Evolutionary conservation across 2,329 filamentous ascomycete genomes (phyloP), one percentile per base, ranked within the genome.

Genomic region (Colletotrichum incanum): DNA sequence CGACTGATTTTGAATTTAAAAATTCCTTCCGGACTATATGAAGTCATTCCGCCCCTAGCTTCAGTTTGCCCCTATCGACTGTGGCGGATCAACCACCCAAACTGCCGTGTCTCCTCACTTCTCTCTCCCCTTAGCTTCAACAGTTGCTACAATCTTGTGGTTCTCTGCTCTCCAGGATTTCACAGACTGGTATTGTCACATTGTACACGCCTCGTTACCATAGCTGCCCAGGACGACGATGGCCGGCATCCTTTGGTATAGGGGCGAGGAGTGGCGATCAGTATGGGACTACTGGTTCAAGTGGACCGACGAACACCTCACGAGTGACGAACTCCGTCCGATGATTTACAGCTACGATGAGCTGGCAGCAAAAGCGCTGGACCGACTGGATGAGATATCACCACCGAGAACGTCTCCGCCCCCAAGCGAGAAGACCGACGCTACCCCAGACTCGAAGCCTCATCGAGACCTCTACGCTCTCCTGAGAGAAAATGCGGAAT

Each of bases 201-300:
- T 16, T 11, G 12, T 31, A 60, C 3, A 5, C 34, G 7, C 11
- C 4, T 52, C 20, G 12, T 26, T 23, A 26, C 18, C 9, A 2
- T 4, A 62, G 16, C 12, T 43, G 11, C 14, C 14, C 45, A 41
- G n/a, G 12, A 6, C 5, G n/a, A 18, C 23, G 37, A 73, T 75
- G 74, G 67, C 69, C 34, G 64, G 74, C 26, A 31, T 68, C 23
- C 60, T 74, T 26, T 73, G 69, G 61, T n/a, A 65, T 14, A 54
- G 71, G 23, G 70, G 65, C 12, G 70, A 73, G 5, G 74, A 75
- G 23, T 76, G 75, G 62, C 70, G 75, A 41, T 58, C 75, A 16
- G 71, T 77, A 74, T 94, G 91, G 90, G 92, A 89, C 26, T 89
- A 93, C 77, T 87, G 86, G 8, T 95, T 95, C 78, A 87, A 91